These are phyloP conservation scores for Leishmania guyanensis DNA, from an alignment of 208 protist species.

Conservation along the genomic window DNA sequence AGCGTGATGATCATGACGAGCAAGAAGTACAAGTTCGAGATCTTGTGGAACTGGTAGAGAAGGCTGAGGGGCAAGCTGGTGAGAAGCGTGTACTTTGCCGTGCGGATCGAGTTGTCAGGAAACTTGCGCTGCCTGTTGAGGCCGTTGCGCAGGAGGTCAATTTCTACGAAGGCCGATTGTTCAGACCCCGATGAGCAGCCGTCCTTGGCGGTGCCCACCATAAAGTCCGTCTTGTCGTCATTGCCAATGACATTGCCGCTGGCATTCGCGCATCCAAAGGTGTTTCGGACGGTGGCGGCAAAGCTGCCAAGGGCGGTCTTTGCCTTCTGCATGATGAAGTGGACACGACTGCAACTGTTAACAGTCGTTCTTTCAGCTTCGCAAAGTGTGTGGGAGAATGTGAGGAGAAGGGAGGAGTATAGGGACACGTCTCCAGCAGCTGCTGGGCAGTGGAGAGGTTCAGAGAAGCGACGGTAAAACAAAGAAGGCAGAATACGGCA, in stretches of 20 bases:
- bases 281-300: conserved; percentile 9
- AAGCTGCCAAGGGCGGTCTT: conserved; percentile 3
- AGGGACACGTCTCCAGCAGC: too few relatives aligned
- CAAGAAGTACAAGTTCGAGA: conserved; percentile 95
- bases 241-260: conserved; percentile 21
- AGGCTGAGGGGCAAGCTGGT: conserved; percentile 70
- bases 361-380: neutral
- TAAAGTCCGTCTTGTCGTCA: conserved; percentile 25
- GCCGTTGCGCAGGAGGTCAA: conserved; percentile 59
- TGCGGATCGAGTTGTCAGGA: conserved; percentile 67
- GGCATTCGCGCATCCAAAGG: conserved; percentile 17
- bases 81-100: conserved; percentile 67
- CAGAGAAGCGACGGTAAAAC: conserved; percentile 5
- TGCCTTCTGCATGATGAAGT: neutral
- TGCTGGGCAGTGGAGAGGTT: neutral
- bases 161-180: conserved; percentile 38
- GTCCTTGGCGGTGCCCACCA: conserved; percentile 4
- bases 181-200: conserved; percentile 11
- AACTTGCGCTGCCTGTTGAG: conserved; percentile 47
- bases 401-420: neutral
- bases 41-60: conserved; percentile 88
- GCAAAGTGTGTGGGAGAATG: neutral
- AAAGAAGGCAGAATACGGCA: conserved; percentile 1
- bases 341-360: neutral
- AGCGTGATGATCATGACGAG: conserved; percentile 88